Percentiles rank a stretch among this genome's conserved stretches.
These are phyloP conservation scores for Neurospora sp. DNA, from an alignment of 495 filamentous ascomycete genomes.

Conservation along the genomic window DNA sequence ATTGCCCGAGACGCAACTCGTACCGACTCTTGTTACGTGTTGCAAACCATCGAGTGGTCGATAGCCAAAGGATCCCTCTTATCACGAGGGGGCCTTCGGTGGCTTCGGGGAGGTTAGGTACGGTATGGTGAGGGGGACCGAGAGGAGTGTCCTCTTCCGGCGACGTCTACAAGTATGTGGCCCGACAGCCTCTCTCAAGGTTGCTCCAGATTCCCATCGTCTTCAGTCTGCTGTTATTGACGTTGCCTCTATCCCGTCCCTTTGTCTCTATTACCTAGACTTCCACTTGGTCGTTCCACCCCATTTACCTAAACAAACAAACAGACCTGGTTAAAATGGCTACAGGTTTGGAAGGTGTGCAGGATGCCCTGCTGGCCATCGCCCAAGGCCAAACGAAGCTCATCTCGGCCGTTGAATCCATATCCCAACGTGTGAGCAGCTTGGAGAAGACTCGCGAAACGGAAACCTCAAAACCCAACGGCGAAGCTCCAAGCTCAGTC, in stretches of 20 bases:
- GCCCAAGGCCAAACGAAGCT: conserved; percentile 49
- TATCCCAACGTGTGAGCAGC: conserved; percentile 44
- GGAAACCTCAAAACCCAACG: not conserved
- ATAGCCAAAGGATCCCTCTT: not conserved
- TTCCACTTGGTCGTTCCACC: not conserved
- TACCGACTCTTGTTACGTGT: not conserved
- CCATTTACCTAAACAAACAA: not conserved
- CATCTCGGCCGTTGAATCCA: conserved; percentile 50
- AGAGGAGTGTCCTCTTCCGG: not conserved
- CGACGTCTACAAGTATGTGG: not conserved
- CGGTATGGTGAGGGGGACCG: not conserved
- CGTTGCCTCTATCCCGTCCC: not conserved
- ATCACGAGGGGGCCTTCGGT: not conserved
- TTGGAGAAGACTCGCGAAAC: conserved; percentile 11
- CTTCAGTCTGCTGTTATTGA: not conserved
- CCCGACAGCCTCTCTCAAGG: not conserved
- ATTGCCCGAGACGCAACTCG: not conserved
- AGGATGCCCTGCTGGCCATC: conserved; percentile 40
- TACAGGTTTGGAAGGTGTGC: conserved; percentile 38
- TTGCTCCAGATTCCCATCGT: not conserved
- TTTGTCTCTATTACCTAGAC: not conserved
- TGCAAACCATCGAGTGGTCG: not conserved
- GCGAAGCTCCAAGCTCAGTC: conserved; percentile 1
- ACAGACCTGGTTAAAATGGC: conserved; percentile 2
- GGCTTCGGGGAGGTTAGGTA: not conserved